Evolutionary conservation across 345 rosid species (phyloP), one percentile per base, ranked within the genome.

Genomic region (Populus nigra): DNA sequence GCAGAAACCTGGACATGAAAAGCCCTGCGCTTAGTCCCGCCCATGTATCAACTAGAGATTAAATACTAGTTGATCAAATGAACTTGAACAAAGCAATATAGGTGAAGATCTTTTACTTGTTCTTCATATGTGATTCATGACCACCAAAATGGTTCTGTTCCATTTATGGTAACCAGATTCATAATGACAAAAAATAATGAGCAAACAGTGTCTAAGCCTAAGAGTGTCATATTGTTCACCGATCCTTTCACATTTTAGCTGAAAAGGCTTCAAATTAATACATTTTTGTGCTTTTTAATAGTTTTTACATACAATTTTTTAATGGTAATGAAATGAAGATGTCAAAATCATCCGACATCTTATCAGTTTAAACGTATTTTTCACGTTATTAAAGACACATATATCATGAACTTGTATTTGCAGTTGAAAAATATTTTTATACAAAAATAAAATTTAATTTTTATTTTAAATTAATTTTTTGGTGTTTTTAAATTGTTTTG

Each of bases 171-270:
- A 72, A 76, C 36, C 29, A 59, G 35, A 65, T 22, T 11, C 63
- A 49, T 25, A 33, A 77, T 20, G 17, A 45, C 68, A 49, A 3
- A 16, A 6, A 25, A 66, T 72, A 68, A 75, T 76, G 75, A 79
- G 38, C 36, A 36, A 47, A 57, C 85, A 75, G 77, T 25, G 36
- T 65, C 39, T 22, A 55, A 67, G 79, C 77, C 47, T 45, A 43
- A 78, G 72, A 75, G 41, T 74, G 35, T 65, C 20, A 27, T 62
- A 31, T 62, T 59, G 65, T 10, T 59, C 29, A 10, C 29, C 9
- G 9, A 25, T 59, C 3, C 50, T 47, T 47, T 15, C 18, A 47
- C 45, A 41, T 41, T 41, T 41, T 41, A 10, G 15, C 45, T 41
- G 17, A 4, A 47, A 47, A 47, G 17, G 17, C 5, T 12, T 12